Percentiles rank a stretch among this genome's conserved stretches.
Conservation (phyloP, 2,329 filamentous ascomycete species). For the Pseudocercospora ulei region DNA sequence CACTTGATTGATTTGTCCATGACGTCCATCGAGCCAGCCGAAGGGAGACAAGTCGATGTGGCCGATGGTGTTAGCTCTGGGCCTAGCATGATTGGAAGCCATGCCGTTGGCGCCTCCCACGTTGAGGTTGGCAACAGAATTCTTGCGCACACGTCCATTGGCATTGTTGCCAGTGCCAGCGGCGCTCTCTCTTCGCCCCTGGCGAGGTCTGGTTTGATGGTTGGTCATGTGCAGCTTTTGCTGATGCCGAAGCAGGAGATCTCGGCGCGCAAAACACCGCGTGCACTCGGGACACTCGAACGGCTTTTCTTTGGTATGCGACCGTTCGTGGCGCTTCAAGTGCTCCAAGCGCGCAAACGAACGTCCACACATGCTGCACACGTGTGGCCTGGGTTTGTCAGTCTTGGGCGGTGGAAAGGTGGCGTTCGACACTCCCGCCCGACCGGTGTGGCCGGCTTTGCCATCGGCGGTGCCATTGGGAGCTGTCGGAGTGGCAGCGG, state of each 20-base stretch:
- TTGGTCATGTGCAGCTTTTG: slow-evolving; percentile 96
- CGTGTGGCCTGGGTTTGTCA: slow-evolving; percentile 91
- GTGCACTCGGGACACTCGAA: slow-evolving; percentile 95
- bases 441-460: slow-evolving; percentile 1
- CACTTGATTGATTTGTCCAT: slow-evolving; percentile 26
- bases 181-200: slow-evolving; percentile 73
- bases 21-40: slow-evolving; percentile 39
- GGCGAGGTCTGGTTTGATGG: slow-evolving; percentile 75
- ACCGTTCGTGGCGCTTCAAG: slow-evolving; percentile 91
- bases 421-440: slow-evolving; percentile 22
- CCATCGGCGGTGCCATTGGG: slow-evolving; percentile 16
- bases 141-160: slow-evolving; percentile 74
- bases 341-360: slow-evolving; percentile 94
- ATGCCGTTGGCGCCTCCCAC: slow-evolving; percentile 43
- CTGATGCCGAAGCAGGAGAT: slow-evolving; percentile 86
- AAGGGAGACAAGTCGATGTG: slow-evolving; percentile 73
- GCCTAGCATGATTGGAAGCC: slow-evolving; percentile 57
- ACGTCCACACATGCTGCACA: slow-evolving; percentile 80
- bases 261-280: slow-evolving; percentile 86
- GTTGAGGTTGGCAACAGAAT: slow-evolving; percentile 63
- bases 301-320: slow-evolving; percentile 98
- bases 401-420: slow-evolving; percentile 78
- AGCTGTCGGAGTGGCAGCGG: slow-evolving; percentile 4
- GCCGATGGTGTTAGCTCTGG: slow-evolving; percentile 90
- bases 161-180: slow-evolving; percentile 59